Conservation (phyloP, 306 rosid genomes). For the Heteromeles arbutifolia region DNA sequence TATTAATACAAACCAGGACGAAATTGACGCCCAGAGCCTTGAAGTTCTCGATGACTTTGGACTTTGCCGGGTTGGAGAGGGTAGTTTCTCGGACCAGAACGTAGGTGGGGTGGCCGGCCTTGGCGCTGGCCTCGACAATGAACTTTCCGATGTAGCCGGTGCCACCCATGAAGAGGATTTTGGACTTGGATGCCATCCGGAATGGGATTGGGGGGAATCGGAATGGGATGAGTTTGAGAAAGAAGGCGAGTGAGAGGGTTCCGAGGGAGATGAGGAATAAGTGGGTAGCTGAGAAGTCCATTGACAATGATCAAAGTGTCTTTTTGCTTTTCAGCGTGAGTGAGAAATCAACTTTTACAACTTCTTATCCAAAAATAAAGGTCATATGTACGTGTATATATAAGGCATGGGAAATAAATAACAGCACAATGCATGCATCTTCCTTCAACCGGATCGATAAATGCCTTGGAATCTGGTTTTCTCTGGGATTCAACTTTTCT, state of each 20-base stretch:
- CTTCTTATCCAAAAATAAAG: too few relatives aligned
- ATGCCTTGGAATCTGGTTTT: too few relatives aligned
- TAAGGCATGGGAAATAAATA: too few relatives aligned
- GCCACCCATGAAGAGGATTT: slow-evolving; percentile 34
- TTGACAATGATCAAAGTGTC: background rate
- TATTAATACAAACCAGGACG: slow-evolving; percentile 4
- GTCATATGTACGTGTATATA: too few relatives aligned
- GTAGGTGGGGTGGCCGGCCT: slow-evolving; percentile 29
- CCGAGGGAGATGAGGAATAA: background rate
- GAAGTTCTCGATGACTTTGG: slow-evolving; percentile 20
- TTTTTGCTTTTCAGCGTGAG: background rate
- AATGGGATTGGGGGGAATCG: background rate
- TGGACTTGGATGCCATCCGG: slow-evolving; percentile 21
- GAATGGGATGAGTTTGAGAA: background rate
- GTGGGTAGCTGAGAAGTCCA: background rate
- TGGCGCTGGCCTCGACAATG: slow-evolving; percentile 33
- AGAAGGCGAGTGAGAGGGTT: background rate
- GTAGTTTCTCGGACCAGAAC: slow-evolving; percentile 28
- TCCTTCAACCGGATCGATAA: too few relatives aligned
- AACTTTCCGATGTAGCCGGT: slow-evolving; percentile 35
- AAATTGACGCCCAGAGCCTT: slow-evolving; percentile 21
- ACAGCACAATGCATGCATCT: too few relatives aligned
- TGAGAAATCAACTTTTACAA: too few relatives aligned
- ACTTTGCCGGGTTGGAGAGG: slow-evolving; percentile 18
- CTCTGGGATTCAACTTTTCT: too few relatives aligned